Conservation (phyloP, 177 flowering plant species). For the Vitis hybrid region DNA sequence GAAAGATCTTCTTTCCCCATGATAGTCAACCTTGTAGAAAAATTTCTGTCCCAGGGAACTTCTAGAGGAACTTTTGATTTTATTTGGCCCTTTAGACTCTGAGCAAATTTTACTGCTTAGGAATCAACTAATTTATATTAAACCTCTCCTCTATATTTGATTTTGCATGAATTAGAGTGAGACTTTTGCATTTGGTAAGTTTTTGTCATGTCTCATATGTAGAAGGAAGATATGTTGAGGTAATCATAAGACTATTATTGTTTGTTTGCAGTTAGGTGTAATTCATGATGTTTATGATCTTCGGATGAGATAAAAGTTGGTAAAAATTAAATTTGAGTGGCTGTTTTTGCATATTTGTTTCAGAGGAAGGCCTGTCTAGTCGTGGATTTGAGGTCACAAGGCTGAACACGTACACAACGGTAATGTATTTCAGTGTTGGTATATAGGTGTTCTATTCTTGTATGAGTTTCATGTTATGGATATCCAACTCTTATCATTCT, state of each 20-base stretch:
- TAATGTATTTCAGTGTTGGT: slow-evolving; percentile 22
- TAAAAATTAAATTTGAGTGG: not conserved
- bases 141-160: not conserved
- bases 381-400: slow-evolving; percentile 92
- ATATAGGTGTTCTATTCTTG: not conserved
- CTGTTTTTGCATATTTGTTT: slow-evolving; percentile 16
- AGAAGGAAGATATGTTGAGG: not conserved
- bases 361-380: slow-evolving; percentile 75
- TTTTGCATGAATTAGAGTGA: not conserved
- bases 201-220: not conserved
- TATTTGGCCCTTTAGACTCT: not conserved
- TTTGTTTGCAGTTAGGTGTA: not conserved
- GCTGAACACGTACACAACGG: slow-evolving; percentile 93
- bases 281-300: not conserved
- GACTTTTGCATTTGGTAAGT: not conserved
- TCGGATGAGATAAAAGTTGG: not conserved
- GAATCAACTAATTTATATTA: not conserved
- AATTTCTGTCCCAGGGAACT: not conserved
- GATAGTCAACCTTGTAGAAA: not conserved
- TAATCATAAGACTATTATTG: not conserved
- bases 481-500: not conserved
- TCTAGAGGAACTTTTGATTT: not conserved
- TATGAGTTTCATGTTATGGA: not conserved
- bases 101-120: not conserved
- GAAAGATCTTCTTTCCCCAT: not conserved